Conservation (phyloP, 768 basidiomycete genomes). For the Lactarius hatsudake region DNA sequence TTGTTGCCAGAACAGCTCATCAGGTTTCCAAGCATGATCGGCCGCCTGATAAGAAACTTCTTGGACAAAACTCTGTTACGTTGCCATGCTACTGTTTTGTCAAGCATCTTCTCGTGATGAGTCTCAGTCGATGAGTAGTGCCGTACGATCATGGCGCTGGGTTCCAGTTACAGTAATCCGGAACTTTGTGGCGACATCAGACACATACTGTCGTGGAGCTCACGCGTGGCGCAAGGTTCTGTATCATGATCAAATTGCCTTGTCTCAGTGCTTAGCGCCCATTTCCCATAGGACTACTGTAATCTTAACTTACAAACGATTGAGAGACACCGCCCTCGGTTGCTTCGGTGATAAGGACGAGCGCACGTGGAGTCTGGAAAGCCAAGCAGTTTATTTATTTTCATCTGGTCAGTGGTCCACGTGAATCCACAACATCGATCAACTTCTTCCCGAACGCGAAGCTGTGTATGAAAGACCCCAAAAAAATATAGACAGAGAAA, state of each 20-base stretch:
- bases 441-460: not conserved
- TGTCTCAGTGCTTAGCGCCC: too few species aligned
- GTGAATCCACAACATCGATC: not conserved
- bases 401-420: not conserved
- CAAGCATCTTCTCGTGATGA: not conserved
- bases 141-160: not conserved
- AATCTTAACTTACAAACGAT: not conserved
- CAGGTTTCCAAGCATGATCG: too few species aligned
- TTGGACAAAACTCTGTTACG: too few species aligned
- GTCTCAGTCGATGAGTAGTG: too few species aligned
- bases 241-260: too few species aligned
- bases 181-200: not conserved
- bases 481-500: not conserved
- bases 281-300: too few species aligned
- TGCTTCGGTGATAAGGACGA: not conserved
- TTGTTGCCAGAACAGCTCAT: not conserved
- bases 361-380: too few species aligned
- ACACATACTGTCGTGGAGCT: not conserved
- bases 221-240: too few species aligned
- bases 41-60: not conserved
- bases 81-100: not conserved
- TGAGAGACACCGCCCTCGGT: not conserved
- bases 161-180: too few species aligned
- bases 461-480: not conserved
- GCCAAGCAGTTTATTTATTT: too few species aligned